These are phyloP conservation scores for Bothriochloa decipiens DNA, from an alignment of 176 grass and related monocot species.

Conservation along the genomic window DNA sequence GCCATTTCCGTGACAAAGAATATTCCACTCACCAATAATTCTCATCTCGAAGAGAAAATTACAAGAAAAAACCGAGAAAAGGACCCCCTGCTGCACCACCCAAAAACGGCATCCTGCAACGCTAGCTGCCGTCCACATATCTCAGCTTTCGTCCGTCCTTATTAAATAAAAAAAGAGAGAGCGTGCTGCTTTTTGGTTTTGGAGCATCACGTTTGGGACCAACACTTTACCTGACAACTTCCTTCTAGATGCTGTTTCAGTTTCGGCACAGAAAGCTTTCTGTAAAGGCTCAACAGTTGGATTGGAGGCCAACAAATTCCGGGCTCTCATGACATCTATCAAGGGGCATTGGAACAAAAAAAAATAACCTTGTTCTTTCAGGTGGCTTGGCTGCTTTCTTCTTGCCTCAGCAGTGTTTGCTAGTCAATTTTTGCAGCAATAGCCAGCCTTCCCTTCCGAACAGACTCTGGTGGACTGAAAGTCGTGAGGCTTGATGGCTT, in stretches of 20 bases:
- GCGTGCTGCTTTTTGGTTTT: constrained; percentile 23
- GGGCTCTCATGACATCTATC: constrained; percentile 6
- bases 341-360: background rate
- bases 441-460: no score
- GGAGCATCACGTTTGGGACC: constrained; percentile 46
- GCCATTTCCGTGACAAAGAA: constrained; percentile 39
- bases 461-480: background rate
- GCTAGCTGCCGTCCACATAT: constrained; percentile 48
- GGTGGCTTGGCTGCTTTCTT: no score
- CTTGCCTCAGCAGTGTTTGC: no score
- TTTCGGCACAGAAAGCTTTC: constrained; percentile 5
- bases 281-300: background rate
- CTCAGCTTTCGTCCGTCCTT: constrained; percentile 17
- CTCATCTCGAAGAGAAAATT: background rate
- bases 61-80: background rate
- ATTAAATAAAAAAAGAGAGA: background rate
- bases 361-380: no score
- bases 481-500: background rate
- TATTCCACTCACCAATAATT: constrained; percentile 55
- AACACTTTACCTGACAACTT: constrained; percentile 5
- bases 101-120: constrained; percentile 9
- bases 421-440: no score
- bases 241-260: constrained; percentile 29
- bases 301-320: background rate
- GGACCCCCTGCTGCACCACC: background rate